phyloP scores from a whole-genome alignment of 179 eudicot species.

The Vitellaria paradoxa region DNA sequence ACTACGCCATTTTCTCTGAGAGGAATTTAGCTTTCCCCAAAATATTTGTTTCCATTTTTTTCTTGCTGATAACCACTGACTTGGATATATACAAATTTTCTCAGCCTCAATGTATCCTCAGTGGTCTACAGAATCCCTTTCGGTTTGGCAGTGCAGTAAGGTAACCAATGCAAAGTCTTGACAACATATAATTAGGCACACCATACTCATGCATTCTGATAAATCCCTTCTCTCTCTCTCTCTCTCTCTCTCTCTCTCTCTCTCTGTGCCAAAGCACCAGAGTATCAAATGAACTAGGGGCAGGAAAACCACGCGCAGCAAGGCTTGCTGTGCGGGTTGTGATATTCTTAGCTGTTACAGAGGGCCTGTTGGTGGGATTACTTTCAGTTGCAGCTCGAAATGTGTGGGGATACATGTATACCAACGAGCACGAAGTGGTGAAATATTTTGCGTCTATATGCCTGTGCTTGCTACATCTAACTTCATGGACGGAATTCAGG shows the following conservation, averaged over 20 bases:
- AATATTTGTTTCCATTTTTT: too few species aligned
- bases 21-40: too few species aligned
- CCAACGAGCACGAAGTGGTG: slow-evolving; percentile 28
- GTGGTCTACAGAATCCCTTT: slow-evolving; percentile 34
- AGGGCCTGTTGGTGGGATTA: slow-evolving; percentile 22
- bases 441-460: slow-evolving; percentile 22
- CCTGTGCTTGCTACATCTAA: slow-evolving; percentile 29
- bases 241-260: too few species aligned
- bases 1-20: too few species aligned
- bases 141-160: slow-evolving; percentile 43
- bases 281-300: slow-evolving; percentile 50
- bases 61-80: too few species aligned
- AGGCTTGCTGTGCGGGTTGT: slow-evolving; percentile 25
- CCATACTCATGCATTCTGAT: too few species aligned
- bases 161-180: neutral
- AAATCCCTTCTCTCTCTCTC: too few species aligned
- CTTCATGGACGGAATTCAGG: slow-evolving; percentile 40
- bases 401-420: slow-evolving; percentile 25
- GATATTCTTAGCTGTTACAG: slow-evolving; percentile 22
- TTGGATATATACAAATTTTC: neutral
- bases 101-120: slow-evolving; percentile 32
- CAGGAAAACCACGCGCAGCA: slow-evolving; percentile 34
- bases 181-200: too few species aligned
- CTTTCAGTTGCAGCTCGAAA: slow-evolving; percentile 15
- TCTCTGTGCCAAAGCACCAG: slow-evolving; percentile 31